phyloP scores from a whole-genome alignment of 2,329 filamentous ascomycete species.

The Phialophora expanda region DNA sequence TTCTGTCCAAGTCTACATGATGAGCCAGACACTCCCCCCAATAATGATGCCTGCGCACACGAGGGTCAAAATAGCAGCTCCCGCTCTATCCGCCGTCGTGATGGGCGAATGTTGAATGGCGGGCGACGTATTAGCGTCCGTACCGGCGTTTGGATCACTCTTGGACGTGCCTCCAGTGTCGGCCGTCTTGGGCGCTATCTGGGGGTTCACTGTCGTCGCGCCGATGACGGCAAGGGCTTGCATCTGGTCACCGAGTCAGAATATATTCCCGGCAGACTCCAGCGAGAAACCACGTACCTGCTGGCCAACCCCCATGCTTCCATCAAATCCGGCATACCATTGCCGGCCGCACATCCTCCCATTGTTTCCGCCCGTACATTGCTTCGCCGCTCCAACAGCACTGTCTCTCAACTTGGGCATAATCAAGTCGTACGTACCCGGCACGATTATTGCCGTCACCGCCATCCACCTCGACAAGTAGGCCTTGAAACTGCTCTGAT shows the following conservation, averaged over 20 bases:
- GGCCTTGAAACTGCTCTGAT: constrained; percentile 76
- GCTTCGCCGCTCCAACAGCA: constrained; percentile 63
- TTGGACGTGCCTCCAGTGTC: constrained; percentile 62
- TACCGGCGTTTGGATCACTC: constrained; percentile 47
- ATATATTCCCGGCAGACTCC: neutral
- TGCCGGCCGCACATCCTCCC: constrained; percentile 68
- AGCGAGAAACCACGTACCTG: constrained; percentile 49
- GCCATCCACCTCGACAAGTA: constrained; percentile 71
- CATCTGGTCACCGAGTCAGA: constrained; percentile 51
- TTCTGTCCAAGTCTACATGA: constrained; percentile 35
- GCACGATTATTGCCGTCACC: constrained; percentile 65
- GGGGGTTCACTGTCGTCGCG: constrained; percentile 61
- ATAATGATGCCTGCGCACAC: constrained; percentile 42
- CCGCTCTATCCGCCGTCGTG: constrained; percentile 47
- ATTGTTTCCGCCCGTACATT: constrained; percentile 65
- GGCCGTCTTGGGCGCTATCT: constrained; percentile 57
- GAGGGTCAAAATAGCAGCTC: constrained; percentile 48
- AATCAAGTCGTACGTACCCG: constrained; percentile 61
- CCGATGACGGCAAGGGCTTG: constrained; percentile 68
- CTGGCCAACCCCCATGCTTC: constrained; percentile 67
- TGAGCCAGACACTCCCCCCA: constrained; percentile 44
- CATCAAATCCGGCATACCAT: constrained; percentile 65
- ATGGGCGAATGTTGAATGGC: constrained; percentile 31
- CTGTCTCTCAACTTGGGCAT: constrained; percentile 64
- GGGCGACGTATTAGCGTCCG: constrained; percentile 21